Evolutionary conservation across 106 monocot species (phyloP).

Genomic region (Phalaenopsis equestris): DNA sequence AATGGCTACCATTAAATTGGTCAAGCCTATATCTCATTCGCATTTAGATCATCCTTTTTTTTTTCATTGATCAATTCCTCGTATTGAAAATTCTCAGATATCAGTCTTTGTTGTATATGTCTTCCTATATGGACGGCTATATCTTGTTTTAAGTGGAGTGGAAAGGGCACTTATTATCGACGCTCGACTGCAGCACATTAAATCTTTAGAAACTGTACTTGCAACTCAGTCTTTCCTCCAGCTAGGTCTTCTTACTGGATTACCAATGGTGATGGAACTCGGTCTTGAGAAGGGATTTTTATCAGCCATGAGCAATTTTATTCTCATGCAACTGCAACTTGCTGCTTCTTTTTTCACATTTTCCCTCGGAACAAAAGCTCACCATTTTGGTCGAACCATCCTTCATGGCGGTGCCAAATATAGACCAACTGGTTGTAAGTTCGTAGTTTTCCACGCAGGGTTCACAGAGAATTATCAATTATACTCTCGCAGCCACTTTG

Average conservation of each 20-base stretch:
- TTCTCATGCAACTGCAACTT: conserved; percentile 76
- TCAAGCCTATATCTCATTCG: no score
- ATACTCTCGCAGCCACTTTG: conserved; percentile 89
- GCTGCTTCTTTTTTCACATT: conserved; percentile 82
- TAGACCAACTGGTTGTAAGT: conserved; percentile 59
- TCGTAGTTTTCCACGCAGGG: conserved; percentile 75
- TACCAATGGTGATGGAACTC: conserved; percentile 83
- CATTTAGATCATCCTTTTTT: no score
- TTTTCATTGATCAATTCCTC: background rate
- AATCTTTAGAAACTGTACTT: conserved; percentile 73
- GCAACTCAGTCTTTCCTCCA: conserved; percentile 73
- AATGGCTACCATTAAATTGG: no score
- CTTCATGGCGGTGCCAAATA: conserved; percentile 82
- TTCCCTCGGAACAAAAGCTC: conserved; percentile 75
- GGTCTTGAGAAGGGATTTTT: conserved; percentile 70
- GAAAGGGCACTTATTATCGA: conserved; percentile 41
- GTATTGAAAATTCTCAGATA: conserved; percentile 36
- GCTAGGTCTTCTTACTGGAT: conserved; percentile 65
- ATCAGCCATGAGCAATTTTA: conserved; percentile 50
- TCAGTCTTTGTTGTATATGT: conserved; percentile 56
- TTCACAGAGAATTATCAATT: conserved; percentile 82
- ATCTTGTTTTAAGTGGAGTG: conserved; percentile 64
- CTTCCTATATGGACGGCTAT: conserved; percentile 67
- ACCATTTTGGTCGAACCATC: conserved; percentile 68
- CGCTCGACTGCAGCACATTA: conserved; percentile 41